Percentiles rank a stretch among this genome's conserved stretches.
Conservation (phyloP, 78 protist species). For the Dictyostelium discoideum region DNA sequence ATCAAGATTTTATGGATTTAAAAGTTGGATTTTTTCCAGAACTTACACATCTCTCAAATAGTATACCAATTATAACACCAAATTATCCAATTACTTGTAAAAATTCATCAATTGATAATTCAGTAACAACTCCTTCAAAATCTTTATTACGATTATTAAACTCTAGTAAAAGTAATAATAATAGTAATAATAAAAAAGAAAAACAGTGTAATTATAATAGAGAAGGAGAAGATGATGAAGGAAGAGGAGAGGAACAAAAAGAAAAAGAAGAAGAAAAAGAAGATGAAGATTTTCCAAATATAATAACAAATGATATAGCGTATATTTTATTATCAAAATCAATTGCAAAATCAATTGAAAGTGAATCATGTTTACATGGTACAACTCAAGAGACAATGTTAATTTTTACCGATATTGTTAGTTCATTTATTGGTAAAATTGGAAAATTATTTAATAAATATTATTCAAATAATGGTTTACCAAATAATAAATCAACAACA, state of each 20-base stretch:
- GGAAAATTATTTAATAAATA: slow-evolving; percentile 25
- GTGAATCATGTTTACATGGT: slow-evolving; percentile 7
- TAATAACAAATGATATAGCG: slow-evolving; percentile 10
- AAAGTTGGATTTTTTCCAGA: slow-evolving; percentile 68
- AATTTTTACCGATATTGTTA: slow-evolving; percentile 32
- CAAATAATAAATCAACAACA: neutral
- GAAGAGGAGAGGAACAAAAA: neutral
- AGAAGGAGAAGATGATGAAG: neutral
- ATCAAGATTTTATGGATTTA: slow-evolving; percentile 19
- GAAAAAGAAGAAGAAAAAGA: neutral
- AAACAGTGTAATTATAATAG: neutral
- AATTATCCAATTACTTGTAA: slow-evolving; percentile 5
- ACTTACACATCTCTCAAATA: slow-evolving; percentile 36
- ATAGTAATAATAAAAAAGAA: neutral
- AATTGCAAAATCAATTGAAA: slow-evolving; percentile 3
- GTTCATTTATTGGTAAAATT: slow-evolving; percentile 15
- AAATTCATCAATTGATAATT: neutral
- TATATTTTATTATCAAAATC: slow-evolving; percentile 36
- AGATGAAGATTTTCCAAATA: neutral
- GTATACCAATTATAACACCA: slow-evolving; percentile 32
- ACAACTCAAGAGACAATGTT: slow-evolving; percentile 32
- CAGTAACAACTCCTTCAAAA: neutral
- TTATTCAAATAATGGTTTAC: slow-evolving; percentile 18
- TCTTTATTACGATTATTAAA: neutral
- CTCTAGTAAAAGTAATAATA: neutral